A percentile compares a stretch with the other conserved stretches of the same genome.
Conservation (phyloP, 164 flowering plant species). For the Malania oleifera region DNA sequence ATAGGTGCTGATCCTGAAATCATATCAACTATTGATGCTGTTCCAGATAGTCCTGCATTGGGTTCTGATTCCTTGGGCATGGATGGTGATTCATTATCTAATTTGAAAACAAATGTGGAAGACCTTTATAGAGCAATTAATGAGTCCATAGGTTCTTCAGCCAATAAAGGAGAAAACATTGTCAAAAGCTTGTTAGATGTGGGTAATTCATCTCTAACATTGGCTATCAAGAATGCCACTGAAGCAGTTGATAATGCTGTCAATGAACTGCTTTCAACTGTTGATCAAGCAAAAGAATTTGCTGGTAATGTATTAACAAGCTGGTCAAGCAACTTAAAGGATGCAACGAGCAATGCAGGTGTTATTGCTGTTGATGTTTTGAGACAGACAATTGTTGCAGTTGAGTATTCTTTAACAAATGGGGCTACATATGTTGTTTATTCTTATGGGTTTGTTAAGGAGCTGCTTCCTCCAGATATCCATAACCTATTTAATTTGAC, state of each 20-base stretch:
- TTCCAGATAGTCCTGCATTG: constrained; percentile 24
- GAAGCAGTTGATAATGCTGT: constrained; percentile 41
- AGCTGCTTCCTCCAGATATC: constrained; percentile 62
- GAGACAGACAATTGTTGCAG: constrained; percentile 43
- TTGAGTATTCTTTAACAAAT: constrained; percentile 49
- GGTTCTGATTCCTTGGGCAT: constrained; percentile 27
- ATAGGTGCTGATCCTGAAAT: constrained; percentile 26
- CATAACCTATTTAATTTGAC: constrained; percentile 41
- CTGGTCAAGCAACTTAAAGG: constrained; percentile 47
- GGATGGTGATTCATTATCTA: constrained; percentile 29
- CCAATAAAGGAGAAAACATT: constrained; percentile 36
- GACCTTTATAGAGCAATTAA: constrained; percentile 31
- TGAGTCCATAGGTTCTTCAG: constrained; percentile 41
- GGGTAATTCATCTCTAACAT: constrained; percentile 37
- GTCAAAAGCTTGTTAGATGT: constrained; percentile 39
- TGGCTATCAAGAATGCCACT: constrained; percentile 32
- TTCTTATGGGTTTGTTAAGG: constrained; percentile 62
- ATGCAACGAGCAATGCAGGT: constrained; percentile 41
- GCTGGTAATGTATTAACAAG: constrained; percentile 40
- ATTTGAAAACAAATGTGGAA: constrained; percentile 27
- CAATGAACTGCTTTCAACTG: constrained; percentile 27
- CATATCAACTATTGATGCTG: constrained; percentile 15
- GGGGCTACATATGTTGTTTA: constrained; percentile 42
- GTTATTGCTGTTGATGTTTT: constrained; percentile 43
- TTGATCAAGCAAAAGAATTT: constrained; percentile 42